Percentiles rank a stretch among this genome's conserved stretches.
These are phyloP conservation scores for Paramyrothecium sp. DNA, from an alignment of 2,329 filamentous ascomycete species.

Conservation along the genomic window DNA sequence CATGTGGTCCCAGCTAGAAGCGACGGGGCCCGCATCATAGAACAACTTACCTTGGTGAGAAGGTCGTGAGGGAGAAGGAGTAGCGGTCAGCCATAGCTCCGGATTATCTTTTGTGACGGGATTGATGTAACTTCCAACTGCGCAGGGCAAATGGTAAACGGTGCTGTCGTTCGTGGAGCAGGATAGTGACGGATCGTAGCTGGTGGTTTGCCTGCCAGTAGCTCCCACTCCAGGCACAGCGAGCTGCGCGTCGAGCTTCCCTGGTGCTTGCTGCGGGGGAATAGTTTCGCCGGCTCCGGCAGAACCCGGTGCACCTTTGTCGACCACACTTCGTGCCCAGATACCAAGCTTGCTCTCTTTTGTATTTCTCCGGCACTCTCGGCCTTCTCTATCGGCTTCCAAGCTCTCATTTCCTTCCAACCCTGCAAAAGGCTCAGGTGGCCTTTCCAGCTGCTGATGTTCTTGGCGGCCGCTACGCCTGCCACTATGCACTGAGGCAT, in stretches of 20 bases:
- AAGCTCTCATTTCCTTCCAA: conserved; percentile 8
- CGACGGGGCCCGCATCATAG: conserved; percentile 13
- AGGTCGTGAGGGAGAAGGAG: conserved; percentile 98
- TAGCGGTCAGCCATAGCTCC: conserved; percentile 91
- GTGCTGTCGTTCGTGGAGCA: conserved; percentile 15
- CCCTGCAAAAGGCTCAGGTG: conserved; percentile 25
- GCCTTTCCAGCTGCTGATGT: conserved; percentile 23
- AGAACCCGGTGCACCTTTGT: neutral
- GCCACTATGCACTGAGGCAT: neutral
- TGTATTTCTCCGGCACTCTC: conserved; percentile 14
- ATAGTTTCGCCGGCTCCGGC: conserved; percentile 23
- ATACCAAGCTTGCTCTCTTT: neutral
- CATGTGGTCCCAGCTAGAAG: conserved; percentile 1
- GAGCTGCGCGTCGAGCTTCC: conserved; percentile 37
- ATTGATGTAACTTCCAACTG: conserved; percentile 1
- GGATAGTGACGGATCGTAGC: conserved; percentile 13
- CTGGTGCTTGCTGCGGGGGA: conserved; percentile 19
- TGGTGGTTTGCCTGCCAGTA: neutral
- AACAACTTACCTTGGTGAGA: conserved; percentile 88
- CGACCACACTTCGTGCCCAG: neutral
- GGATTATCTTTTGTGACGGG: conserved; percentile 6
- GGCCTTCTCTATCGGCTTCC: conserved; percentile 24
- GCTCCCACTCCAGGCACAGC: conserved; percentile 28
- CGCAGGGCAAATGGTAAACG: conserved; percentile 14
- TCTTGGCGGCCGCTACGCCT: conserved; percentile 11